These are phyloP conservation scores for Nakataea oryzae DNA, from an alignment of 2,329 filamentous ascomycete species.

Conservation along the genomic window DNA sequence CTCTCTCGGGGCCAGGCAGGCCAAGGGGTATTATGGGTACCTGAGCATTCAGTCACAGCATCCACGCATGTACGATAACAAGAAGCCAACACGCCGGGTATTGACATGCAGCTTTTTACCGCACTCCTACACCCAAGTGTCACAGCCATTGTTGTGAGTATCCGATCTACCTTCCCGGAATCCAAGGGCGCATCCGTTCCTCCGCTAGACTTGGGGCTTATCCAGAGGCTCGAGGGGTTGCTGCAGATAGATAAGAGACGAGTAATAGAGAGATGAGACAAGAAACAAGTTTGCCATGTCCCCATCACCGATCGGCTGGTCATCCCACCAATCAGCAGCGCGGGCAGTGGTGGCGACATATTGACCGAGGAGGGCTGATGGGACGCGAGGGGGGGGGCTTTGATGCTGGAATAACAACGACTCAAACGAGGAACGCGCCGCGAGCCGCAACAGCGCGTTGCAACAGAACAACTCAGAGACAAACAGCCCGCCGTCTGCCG, in stretches of 20 bases:
- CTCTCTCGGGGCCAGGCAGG: background rate
- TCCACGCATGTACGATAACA: background rate
- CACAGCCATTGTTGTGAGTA: background rate
- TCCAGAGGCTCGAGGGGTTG: background rate
- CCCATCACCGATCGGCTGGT: too few species aligned
- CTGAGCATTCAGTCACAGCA: constrained; percentile 11
- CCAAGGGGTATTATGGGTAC: constrained; percentile 15
- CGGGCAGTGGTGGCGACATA: too few species aligned
- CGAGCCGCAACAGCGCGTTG: background rate
- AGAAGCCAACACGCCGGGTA: background rate
- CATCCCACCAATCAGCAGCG: too few species aligned
- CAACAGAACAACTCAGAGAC: background rate
- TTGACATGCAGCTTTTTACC: background rate
- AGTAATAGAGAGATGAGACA: background rate
- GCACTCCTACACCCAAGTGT: background rate
- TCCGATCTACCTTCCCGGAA: background rate
- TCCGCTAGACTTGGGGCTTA: too few species aligned
- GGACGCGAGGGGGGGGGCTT: background rate
- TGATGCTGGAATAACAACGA: background rate
- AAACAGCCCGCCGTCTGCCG: background rate
- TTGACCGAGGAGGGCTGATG: background rate
- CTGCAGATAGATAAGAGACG: background rate
- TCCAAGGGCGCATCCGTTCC: background rate
- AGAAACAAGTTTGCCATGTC: background rate
- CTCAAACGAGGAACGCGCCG: background rate